Evolutionary conservation across 1,284 basidiomycete genomes (phyloP).

Genomic region (Inonotus obliquus): DNA sequence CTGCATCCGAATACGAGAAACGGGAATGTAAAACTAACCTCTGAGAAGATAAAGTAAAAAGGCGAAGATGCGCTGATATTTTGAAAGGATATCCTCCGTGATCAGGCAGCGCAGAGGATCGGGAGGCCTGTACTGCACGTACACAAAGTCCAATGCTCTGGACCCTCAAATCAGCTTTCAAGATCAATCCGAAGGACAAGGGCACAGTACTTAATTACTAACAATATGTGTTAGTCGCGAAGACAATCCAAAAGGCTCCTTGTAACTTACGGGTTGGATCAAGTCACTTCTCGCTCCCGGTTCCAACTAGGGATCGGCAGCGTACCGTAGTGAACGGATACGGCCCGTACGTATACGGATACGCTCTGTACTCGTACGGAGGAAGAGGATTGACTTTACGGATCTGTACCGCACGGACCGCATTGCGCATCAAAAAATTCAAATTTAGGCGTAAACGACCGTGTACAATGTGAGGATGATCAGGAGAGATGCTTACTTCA

Average conservation of each 20-base stretch:
- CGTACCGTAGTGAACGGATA: too few relatives aligned
- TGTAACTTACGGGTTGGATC: conserved; percentile 62
- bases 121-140: conserved; percentile 82
- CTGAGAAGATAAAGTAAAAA: conserved; percentile 73
- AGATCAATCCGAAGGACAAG: neutral
- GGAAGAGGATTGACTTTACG: too few relatives aligned
- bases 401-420: too few relatives aligned
- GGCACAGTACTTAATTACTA: conserved; percentile 56
- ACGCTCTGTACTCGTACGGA: too few relatives aligned
- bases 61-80: conserved; percentile 79
- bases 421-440: too few relatives aligned
- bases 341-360: too few relatives aligned
- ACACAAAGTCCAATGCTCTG: conserved; percentile 83
- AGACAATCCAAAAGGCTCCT: neutral
- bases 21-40: conserved; percentile 71
- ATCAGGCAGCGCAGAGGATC: conserved; percentile 67
- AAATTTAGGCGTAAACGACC: too few relatives aligned
- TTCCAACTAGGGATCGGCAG: conserved; percentile 52
- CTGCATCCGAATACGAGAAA: conserved; percentile 61
- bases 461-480: too few relatives aligned
- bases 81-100: conserved; percentile 63
- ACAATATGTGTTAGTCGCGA: neutral
- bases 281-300: conserved; percentile 68
- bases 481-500: too few relatives aligned
- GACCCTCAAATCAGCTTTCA: conserved; percentile 16